Evolutionary conservation across 805 yeast genomes (phyloP).

Genomic region (Metschnikowia anglica): DNA sequence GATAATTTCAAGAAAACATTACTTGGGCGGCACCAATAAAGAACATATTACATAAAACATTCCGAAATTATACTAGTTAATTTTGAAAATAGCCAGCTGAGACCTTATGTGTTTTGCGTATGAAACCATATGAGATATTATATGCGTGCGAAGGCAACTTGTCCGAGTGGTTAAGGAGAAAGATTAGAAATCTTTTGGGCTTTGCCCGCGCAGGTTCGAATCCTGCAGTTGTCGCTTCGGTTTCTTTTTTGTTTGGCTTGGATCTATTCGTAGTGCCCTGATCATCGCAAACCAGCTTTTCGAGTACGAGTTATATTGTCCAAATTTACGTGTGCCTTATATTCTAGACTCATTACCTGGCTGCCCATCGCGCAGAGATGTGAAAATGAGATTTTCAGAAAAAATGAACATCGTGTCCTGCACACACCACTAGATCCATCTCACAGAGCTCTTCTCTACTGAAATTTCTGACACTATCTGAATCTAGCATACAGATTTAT

Average conservation of each 20-base stretch:
- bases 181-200: conserved; percentile 76
- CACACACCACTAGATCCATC: conserved; percentile 17
- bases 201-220: conserved; percentile 79
- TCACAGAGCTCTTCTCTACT: conserved; percentile 11
- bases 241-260: background rate
- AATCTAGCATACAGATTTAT: background rate
- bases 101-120: background rate
- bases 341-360: background rate
- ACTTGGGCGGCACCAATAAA: too few relatives aligned
- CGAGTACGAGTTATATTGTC: too few relatives aligned
- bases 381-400: background rate
- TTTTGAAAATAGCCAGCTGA: too few relatives aligned
- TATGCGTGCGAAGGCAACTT: conserved; percentile 40
- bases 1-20: too few relatives aligned
- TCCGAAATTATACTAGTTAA: too few relatives aligned
- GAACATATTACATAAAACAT: too few relatives aligned
- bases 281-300: background rate
- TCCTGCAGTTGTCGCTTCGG: conserved; percentile 66
- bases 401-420: conserved; percentile 10
- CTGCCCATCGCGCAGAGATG: background rate
- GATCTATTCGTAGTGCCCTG: too few relatives aligned
- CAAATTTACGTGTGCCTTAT: too few relatives aligned
- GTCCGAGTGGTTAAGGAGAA: conserved; percentile 80
- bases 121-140: background rate
- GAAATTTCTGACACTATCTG: conserved; percentile 4